Conservation (phyloP, 192 early-diverging fungal genomes). For the Ambispora gerdemannii region DNA sequence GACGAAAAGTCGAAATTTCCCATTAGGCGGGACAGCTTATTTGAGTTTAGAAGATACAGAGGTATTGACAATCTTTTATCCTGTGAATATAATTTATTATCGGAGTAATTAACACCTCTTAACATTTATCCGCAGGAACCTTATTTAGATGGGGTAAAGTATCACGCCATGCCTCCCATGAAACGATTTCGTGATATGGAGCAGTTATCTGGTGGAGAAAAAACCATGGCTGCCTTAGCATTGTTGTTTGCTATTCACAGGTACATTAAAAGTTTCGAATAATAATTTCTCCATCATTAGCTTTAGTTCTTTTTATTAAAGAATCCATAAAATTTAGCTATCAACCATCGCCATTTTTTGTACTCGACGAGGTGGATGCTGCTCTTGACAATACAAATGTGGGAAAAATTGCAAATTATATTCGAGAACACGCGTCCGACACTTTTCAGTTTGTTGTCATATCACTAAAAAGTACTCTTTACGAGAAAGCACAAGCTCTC, state of each 20-base stretch:
- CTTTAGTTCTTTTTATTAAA: constrained; percentile 21
- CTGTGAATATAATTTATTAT: too few relatives aligned
- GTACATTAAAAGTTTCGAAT: constrained; percentile 27
- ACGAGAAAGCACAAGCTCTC: constrained; percentile 86
- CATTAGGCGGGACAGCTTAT: constrained; percentile 93
- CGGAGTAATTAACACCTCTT: neutral
- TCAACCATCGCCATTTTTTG: constrained; percentile 98
- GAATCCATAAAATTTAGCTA: constrained; percentile 46
- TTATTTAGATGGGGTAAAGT: constrained; percentile 89
- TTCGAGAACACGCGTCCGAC: constrained; percentile 66
- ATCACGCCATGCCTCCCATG: constrained; percentile 99
- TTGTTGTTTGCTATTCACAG: constrained; percentile 95
- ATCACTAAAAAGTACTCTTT: constrained; percentile 90
- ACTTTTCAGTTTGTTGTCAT: constrained; percentile 97
- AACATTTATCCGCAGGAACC: constrained; percentile 58
- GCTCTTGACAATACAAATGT: constrained; percentile 98
- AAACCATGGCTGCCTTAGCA: constrained; percentile 95
- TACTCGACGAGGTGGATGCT: constrained; percentile 98
- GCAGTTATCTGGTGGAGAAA: constrained; percentile 97
- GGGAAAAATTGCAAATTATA: constrained; percentile 84
- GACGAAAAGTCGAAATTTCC: constrained; percentile 80
- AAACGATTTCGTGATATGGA: constrained; percentile 99
- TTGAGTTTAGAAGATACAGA: constrained; percentile 89
- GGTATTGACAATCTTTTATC: constrained; percentile 6
- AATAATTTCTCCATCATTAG: neutral